A percentile compares a stretch with the other conserved stretches of the same genome.
phyloP scores from a whole-genome alignment of 1,284 basidiomycete genomes.

The Pseudozyma thailandica region DNA sequence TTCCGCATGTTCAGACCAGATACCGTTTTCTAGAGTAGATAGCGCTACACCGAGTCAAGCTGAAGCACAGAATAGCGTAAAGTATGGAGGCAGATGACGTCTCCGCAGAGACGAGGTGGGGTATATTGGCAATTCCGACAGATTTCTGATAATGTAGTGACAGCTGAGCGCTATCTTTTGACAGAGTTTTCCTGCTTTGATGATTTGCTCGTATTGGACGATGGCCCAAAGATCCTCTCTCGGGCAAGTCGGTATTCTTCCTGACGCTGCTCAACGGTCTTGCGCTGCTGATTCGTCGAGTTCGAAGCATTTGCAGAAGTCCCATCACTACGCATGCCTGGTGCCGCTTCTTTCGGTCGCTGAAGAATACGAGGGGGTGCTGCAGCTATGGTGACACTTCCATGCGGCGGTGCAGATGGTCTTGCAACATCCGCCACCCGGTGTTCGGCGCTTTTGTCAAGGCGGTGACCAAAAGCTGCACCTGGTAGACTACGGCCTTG shows the following conservation, averaged over 20 bases:
- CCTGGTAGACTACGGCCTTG: constrained; percentile 32
- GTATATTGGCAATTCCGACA: constrained; percentile 8
- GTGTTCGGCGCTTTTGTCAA: constrained; percentile 3
- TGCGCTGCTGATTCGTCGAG: constrained; percentile 27
- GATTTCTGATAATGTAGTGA: no score
- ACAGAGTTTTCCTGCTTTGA: background rate
- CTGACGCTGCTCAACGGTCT: constrained; percentile 49
- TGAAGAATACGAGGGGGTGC: constrained; percentile 46
- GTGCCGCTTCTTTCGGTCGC: constrained; percentile 30
- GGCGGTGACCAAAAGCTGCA: constrained; percentile 28
- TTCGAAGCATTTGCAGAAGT: constrained; percentile 10
- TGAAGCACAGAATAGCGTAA: no score
- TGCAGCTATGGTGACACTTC: constrained; percentile 11
- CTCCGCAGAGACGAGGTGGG: background rate
- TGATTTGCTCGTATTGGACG: constrained; percentile 4
- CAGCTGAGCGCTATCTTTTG: background rate
- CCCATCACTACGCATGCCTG: constrained; percentile 43
- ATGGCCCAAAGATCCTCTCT: constrained; percentile 45
- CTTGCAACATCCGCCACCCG: background rate
- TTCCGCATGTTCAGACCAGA: no score
- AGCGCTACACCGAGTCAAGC: no score
- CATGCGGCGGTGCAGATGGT: background rate
- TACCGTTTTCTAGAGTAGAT: no score
- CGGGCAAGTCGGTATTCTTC: constrained; percentile 44
- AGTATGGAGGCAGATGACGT: no score